Conservation (phyloP, 805 yeast genomes). For the Kodamaea kaohsiungensis region DNA sequence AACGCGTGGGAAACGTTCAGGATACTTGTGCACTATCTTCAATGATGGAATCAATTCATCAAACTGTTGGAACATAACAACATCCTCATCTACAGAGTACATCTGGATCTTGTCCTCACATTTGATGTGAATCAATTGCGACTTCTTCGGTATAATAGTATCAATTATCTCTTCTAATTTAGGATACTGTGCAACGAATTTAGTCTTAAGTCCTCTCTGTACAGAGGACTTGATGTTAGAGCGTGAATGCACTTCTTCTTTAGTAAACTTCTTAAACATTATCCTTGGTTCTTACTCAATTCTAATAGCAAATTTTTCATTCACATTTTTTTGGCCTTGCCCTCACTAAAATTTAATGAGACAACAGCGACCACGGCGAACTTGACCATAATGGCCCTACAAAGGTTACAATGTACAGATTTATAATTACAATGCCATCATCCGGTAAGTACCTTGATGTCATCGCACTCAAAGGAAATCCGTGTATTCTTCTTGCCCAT, state of each 20-base stretch:
- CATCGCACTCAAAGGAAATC: slow-evolving; percentile 50
- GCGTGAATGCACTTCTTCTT: slow-evolving; percentile 86
- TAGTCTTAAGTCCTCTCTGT: slow-evolving; percentile 83
- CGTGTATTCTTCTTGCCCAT: slow-evolving; percentile 39
- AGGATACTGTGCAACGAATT: slow-evolving; percentile 72
- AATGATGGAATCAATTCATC: slow-evolving; percentile 78
- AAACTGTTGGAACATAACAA: slow-evolving; percentile 78
- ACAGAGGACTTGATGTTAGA: slow-evolving; percentile 92
- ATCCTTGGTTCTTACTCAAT: not conserved
- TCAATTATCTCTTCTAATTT: slow-evolving; percentile 76
- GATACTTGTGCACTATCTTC: slow-evolving; percentile 76
- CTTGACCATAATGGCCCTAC: not conserved
- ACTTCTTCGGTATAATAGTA: slow-evolving; percentile 82
- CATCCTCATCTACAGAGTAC: slow-evolving; percentile 70
- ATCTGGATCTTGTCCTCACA: slow-evolving; percentile 88
- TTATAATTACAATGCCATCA: slow-evolving; percentile 50
- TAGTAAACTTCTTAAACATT: slow-evolving; percentile 67
- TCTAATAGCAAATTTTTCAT: not conserved
- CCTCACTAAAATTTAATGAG: not conserved
- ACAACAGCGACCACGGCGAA: not conserved
- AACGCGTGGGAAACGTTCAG: slow-evolving; percentile 79
- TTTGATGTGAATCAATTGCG: slow-evolving; percentile 75
- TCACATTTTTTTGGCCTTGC: not conserved
- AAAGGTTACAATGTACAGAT: slow-evolving; percentile 32
- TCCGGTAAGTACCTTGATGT: slow-evolving; percentile 36